Evolutionary conservation across 257 asterid genomes (phyloP), one percentile per base, ranked within the genome.

Genomic region (Petunia axillaris): DNA sequence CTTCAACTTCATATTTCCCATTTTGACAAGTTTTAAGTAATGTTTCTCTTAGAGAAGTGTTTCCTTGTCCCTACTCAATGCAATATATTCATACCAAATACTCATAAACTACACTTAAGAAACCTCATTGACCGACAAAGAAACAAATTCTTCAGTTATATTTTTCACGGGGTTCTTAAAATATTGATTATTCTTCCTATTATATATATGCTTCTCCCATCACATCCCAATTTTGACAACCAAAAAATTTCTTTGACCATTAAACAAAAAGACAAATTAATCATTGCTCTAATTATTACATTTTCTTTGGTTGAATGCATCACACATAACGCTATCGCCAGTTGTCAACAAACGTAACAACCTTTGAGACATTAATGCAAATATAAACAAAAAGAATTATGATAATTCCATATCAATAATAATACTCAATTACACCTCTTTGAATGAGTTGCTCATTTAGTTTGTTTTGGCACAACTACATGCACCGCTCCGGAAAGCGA

Each of bases 401-500:
- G 77, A 25, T 71, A 44, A 67, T 44, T 71, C 43, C 77, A 46
- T 48, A 10, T 9, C 1, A 48, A 46, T 9, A 50, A 52, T 10
- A 52, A 35, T 5, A 71, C 13, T 10, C 60, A 5, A 71, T 71
- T 70, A 68, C 76, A 44, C 59, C 10, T 16, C 41, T 2, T 70
- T 70, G 58, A 70, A 25, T 9, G 25, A 44, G 11, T 70, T 43
- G n/a, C 40, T 11, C 8, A 25, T 48, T 35, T 71, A 48, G 43
- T 71, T 48, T 4, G 11, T 25, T 48, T 48, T 71, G 77, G 60
- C 77, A 50, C 60, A 71, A 71, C 77, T 48, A 71, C 60, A 48
- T 71, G 77, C 77, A 71, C 77, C 77, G 60, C 35, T 71, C 60
- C 60, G 6, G 77, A 71, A 71, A 71, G 60, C 44, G 77, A 71